Conservation (phyloP, 352 stramenopile genomes). For the Phytopythium chamaehyphon region DNA sequence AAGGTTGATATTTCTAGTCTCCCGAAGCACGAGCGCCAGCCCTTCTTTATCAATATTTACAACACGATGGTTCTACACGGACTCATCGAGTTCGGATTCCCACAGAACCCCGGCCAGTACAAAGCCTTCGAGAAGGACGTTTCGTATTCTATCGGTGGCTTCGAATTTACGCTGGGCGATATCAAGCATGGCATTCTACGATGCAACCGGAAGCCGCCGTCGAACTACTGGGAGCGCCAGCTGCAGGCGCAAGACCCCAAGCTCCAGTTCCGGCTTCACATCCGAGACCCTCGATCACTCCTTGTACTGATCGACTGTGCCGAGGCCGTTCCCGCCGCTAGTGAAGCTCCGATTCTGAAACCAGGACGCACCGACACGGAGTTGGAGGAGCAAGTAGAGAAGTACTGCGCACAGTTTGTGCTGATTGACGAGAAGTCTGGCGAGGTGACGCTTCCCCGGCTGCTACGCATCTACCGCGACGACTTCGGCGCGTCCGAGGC, state of each 20-base stretch:
- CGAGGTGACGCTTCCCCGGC: conserved; percentile 62
- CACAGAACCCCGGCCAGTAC: conserved; percentile 83
- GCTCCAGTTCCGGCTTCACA: conserved; percentile 82
- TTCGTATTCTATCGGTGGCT: conserved; percentile 64
- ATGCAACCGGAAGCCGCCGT: conserved; percentile 84
- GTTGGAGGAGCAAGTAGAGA: conserved; percentile 76
- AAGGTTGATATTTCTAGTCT: conserved; percentile 65
- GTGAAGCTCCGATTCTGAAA: conserved; percentile 75
- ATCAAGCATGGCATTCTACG: conserved; percentile 87
- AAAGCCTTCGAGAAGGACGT: conserved; percentile 83
- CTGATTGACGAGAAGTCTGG: conserved; percentile 46
- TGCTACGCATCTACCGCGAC: conserved; percentile 83
- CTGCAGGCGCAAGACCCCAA: conserved; percentile 78
- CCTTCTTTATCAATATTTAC: conserved; percentile 90
- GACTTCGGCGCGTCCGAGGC: conserved; percentile 82
- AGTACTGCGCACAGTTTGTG: conserved; percentile 67
- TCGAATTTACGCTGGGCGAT: conserved; percentile 79
- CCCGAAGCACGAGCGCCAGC: conserved; percentile 79
- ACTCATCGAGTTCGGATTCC: conserved; percentile 79
- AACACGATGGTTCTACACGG: conserved; percentile 87
- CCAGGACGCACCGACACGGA: conserved; percentile 82
- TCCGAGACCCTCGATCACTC: conserved; percentile 77
- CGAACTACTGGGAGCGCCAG: conserved; percentile 86
- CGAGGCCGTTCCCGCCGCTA: conserved; percentile 49
- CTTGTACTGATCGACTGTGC: conserved; percentile 78